phyloP scores from a whole-genome alignment of 1,284 basidiomycete genomes.

The Ganoderma sinense region DNA sequence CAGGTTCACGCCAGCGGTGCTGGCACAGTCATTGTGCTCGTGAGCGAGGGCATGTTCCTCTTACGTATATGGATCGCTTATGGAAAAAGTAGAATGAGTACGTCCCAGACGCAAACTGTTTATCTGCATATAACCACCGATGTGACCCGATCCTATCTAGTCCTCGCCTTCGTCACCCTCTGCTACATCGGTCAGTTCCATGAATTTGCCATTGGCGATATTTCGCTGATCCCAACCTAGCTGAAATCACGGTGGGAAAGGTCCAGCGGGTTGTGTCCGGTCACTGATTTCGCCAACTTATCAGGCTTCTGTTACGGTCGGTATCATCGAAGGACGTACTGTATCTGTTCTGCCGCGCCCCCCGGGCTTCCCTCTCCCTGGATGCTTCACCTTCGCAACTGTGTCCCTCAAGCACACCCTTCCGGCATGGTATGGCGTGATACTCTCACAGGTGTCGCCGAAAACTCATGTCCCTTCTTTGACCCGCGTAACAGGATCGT shows the following conservation, averaged over 20 bases:
- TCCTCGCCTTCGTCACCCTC: neutral
- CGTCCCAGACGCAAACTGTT: neutral
- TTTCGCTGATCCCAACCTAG: neutral
- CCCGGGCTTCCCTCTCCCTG: neutral
- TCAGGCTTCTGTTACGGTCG: neutral
- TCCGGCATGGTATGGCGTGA: neutral
- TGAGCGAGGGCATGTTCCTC: neutral
- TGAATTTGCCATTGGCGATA: neutral
- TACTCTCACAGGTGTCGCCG: neutral
- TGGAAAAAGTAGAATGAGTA: neutral
- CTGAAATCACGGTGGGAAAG: neutral
- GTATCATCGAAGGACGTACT: constrained; percentile 1
- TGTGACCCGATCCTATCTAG: neutral
- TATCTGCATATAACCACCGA: neutral
- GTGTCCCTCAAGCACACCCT: constrained; percentile 5
- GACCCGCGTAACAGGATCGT: neutral
- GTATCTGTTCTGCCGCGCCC: constrained; percentile 1
- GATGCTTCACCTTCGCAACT: neutral
- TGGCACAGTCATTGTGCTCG: neutral
- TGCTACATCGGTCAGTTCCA: neutral
- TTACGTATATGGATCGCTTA: constrained; percentile 2
- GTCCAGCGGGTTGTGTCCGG: no score
- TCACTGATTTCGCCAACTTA: neutral
- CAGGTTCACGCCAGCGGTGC: neutral
- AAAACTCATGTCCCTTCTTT: neutral